These are phyloP conservation scores for Saccharum hybrid DNA, from an alignment of 202 grass and related monocot species.

Conservation along the genomic window DNA sequence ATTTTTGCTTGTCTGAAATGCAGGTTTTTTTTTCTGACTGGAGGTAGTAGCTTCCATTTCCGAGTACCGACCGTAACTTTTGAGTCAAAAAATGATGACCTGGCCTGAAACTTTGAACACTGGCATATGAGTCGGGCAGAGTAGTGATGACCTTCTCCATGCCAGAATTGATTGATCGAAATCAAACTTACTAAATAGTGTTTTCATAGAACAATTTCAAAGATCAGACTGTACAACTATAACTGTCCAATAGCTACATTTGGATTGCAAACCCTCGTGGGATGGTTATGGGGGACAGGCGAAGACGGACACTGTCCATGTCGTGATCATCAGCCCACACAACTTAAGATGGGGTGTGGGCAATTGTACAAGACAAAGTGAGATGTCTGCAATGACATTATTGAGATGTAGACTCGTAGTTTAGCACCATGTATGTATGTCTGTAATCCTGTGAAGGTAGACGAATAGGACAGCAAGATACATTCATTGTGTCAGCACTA, in stretches of 20 bases:
- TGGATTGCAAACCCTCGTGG: slow-evolving; percentile 17
- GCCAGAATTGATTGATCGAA: not conserved
- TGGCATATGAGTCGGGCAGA: not conserved
- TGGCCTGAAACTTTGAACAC: not conserved
- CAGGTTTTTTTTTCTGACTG: too few relatives aligned
- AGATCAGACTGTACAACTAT: not conserved
- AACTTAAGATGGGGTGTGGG: not conserved
- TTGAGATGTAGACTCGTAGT: slow-evolving; percentile 1
- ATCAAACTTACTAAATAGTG: not conserved
- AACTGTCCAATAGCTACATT: not conserved
- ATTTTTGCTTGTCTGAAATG: not conserved
- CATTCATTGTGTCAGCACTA: slow-evolving; percentile 10
- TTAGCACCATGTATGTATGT: slow-evolving; percentile 13
- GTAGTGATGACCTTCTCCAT: not conserved
- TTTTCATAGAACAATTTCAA: not conserved
- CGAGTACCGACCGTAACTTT: not conserved
- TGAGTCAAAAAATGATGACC: not conserved
- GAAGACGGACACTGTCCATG: not conserved
- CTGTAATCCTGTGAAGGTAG: not conserved
- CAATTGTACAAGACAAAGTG: not conserved
- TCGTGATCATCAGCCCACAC: not conserved
- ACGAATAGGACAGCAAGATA: not conserved
- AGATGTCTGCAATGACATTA: not conserved
- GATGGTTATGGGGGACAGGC: not conserved
- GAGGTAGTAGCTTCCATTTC: not conserved